These are phyloP conservation scores for Penicillium sp. DNA, from an alignment of 2,329 filamentous ascomycete genomes.

Conservation along the genomic window DNA sequence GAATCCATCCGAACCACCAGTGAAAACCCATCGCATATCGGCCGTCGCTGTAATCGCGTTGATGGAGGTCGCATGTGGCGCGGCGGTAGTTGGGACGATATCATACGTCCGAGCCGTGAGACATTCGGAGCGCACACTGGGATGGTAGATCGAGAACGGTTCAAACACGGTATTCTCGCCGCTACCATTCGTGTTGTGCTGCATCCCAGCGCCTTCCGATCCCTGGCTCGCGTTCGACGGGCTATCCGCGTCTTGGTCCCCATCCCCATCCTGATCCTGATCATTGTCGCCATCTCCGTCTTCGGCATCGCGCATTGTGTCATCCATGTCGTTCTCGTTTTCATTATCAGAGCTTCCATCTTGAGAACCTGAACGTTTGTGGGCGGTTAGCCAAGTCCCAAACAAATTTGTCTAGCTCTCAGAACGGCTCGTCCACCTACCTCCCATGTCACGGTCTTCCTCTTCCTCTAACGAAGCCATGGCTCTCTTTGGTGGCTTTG, in stretches of 20 bases:
- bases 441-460: slow-evolving; percentile 45
- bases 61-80: slow-evolving; percentile 91
- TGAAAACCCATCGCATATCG: slow-evolving; percentile 93
- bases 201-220: slow-evolving; percentile 38
- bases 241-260: slow-evolving; percentile 40
- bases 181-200: slow-evolving; percentile 49
- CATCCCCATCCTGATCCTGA: slow-evolving; percentile 14
- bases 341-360: slow-evolving; percentile 53
- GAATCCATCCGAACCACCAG: slow-evolving; percentile 90
- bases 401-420: slow-evolving; percentile 2
- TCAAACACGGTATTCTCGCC: slow-evolving; percentile 36
- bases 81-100: slow-evolving; percentile 94
- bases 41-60: slow-evolving; percentile 90
- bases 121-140: slow-evolving; percentile 73
- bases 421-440: slow-evolving; percentile 23
- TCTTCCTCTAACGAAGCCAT: slow-evolving; percentile 43
- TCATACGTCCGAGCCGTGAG: slow-evolving; percentile 82
- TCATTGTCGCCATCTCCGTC: slow-evolving; percentile 41
- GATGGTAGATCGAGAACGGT: slow-evolving; percentile 52
- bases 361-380: slow-evolving; percentile 42
- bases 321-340: slow-evolving; percentile 34
- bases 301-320: slow-evolving; percentile 46
- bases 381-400: neutral
- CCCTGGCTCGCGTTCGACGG: slow-evolving; percentile 43
- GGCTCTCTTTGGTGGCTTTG: neutral